phyloP scores from a whole-genome alignment of 2,329 filamentous ascomycete species.

The Diaporthe citri region DNA sequence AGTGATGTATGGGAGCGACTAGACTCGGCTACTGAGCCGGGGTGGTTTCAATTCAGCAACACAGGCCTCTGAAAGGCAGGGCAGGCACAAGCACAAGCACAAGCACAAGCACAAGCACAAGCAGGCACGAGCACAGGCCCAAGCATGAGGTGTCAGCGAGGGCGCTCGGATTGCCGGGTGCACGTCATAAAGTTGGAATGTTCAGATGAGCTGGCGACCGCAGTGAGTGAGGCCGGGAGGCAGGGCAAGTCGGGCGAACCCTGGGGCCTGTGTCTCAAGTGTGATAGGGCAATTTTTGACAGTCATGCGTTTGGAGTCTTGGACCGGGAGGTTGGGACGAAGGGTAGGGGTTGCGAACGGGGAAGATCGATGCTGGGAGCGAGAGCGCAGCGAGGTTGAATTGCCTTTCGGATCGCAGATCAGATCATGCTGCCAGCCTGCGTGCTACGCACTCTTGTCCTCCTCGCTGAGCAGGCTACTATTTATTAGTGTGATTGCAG shows the following conservation, averaged over 20 bases:
- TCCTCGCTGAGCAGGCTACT: neutral
- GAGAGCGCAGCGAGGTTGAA: neutral
- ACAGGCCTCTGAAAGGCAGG: neutral
- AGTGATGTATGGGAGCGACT: conserved; percentile 17
- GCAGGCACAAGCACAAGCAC: conserved; percentile 9
- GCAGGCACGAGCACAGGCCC: neutral
- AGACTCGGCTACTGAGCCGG: conserved; percentile 19
- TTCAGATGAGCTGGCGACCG: conserved; percentile 28
- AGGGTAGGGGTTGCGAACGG: conserved; percentile 21
- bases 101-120: neutral
- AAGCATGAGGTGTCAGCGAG: neutral
- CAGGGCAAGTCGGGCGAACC: conserved; percentile 27
- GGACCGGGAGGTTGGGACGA: conserved; percentile 32
- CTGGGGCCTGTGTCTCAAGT: conserved; percentile 26
- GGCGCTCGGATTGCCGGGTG: conserved; percentile 23
- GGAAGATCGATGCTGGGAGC: conserved; percentile 28
- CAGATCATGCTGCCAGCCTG: neutral
- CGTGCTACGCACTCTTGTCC: neutral
- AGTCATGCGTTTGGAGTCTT: conserved; percentile 31
- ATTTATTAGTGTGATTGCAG: conserved; percentile 15
- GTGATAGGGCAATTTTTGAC: conserved; percentile 34
- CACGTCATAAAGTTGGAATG: conserved; percentile 18
- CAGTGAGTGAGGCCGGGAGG: conserved; percentile 1
- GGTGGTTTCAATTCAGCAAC: conserved; percentile 10
- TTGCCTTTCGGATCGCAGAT: conserved; percentile 31